These are phyloP conservation scores for Fusarium tupiense DNA, from an alignment of 2,329 filamentous ascomycete genomes.

Conservation along the genomic window DNA sequence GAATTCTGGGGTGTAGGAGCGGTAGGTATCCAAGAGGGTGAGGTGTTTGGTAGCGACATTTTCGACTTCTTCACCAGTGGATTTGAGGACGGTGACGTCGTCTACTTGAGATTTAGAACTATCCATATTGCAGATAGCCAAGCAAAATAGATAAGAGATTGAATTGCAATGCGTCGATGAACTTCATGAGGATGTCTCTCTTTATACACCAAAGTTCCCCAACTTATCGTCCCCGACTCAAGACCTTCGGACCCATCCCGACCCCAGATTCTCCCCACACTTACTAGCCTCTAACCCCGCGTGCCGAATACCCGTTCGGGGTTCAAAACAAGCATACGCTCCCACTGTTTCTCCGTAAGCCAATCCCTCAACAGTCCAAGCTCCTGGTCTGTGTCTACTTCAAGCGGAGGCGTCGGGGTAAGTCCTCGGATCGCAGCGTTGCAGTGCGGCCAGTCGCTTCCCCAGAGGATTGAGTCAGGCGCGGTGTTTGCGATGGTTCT, in stretches of 20 bases:
- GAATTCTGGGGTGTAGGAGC: neutral
- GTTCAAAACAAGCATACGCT: neutral
- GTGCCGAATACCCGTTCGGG: neutral
- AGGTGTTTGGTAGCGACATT: neutral
- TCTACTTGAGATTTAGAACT: neutral
- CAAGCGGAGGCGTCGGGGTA: neutral
- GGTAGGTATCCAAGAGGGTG: neutral
- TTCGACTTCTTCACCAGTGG: neutral
- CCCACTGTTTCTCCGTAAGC: neutral
- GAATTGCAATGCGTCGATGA: too few species aligned
- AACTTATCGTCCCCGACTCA: neutral
- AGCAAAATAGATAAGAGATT: too few species aligned
- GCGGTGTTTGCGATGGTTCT: neutral
- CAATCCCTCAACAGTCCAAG: neutral
- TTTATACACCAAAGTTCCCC: neutral
- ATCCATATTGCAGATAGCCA: fast-evolving
- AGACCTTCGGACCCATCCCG: neutral
- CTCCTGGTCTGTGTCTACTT: neutral
- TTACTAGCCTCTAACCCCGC: neutral
- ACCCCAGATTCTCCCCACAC: neutral
- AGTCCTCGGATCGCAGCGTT: neutral
- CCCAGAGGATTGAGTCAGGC: neutral
- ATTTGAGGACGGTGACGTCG: neutral
- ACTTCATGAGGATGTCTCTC: neutral
- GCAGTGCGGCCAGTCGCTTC: constrained; percentile 12